These are phyloP conservation scores for Eragrostis curvula DNA, from an alignment of 176 grass and related monocot species.

Conservation along the genomic window DNA sequence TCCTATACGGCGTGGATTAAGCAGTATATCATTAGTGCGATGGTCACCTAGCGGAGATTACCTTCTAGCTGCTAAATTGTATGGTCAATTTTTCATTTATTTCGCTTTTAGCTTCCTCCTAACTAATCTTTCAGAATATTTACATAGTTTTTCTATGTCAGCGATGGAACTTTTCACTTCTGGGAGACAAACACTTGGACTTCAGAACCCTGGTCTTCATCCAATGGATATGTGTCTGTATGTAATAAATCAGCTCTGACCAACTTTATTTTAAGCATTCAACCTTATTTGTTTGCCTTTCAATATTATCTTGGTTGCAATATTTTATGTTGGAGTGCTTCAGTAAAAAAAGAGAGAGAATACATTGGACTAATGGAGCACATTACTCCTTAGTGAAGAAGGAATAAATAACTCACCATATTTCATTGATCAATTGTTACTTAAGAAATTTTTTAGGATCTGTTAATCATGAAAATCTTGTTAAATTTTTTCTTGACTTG, in stretches of 20 bases:
- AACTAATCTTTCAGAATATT: slow-evolving; percentile 28
- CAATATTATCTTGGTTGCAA: slow-evolving; percentile 14
- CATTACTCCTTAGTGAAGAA: neutral
- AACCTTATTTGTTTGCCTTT: neutral
- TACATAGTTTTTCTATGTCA: slow-evolving; percentile 44
- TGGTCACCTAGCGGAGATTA: slow-evolving; percentile 98
- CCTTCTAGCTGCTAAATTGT: slow-evolving; percentile 90
- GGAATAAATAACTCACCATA: neutral
- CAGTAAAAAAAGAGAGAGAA: neutral
- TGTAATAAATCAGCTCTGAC: slow-evolving; percentile 36
- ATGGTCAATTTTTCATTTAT: slow-evolving; percentile 36
- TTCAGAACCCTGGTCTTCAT: slow-evolving; percentile 96
- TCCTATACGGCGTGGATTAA: slow-evolving; percentile 88
- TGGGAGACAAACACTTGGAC: slow-evolving; percentile 98
- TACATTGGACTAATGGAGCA: neutral
- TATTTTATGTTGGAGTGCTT: neutral
- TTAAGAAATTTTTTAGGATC: neutral
- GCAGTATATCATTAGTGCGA: slow-evolving; percentile 73
- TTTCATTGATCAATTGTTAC: slow-evolving; percentile 2
- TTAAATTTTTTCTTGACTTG: neutral
- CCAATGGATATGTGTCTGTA: slow-evolving; percentile 90
- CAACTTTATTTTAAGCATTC: neutral
- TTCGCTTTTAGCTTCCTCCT: slow-evolving; percentile 31
- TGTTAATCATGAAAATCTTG: neutral
- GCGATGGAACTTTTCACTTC: slow-evolving; percentile 95